Base-by-base conservation (phyloP, 768 basidiomycete genomes). In the Gloeostereum incarnatum region DNA sequence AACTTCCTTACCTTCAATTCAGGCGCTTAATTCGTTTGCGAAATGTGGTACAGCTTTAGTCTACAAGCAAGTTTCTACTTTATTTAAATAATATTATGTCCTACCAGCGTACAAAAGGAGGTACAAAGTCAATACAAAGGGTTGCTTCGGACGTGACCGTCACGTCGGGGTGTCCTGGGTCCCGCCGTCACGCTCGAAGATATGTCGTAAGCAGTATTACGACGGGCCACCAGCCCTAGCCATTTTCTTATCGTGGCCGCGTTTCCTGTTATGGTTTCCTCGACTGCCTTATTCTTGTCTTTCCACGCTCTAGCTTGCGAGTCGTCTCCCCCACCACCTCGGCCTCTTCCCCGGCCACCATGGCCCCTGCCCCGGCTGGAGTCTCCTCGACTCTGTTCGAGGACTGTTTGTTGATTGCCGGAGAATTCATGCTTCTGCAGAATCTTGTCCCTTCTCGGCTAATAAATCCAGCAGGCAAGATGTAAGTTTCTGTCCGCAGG, bases 241-340 rank as follows among this genome's bases (percentile, higher is more conserved):
- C 84, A 93, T 79, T 65, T 96, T 96, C 60, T 79, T 85, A 56
- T 92, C 92, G 50, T 88, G 84, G 0, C 88, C 92, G 37, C 85
- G 63, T 56, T 85, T 90, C 22, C 90, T 68, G 43, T 79, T 69
- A 50, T 78, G 79, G 49, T 90, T 91, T 2, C 57, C 78, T 34
- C 72, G 63, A 36, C 78, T 80, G 83, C 75, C 58, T 82, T 88
- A 49, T 82, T 75, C 55, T 76, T 85, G 47, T 83, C 81, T 52
- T 84, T 88, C 64, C 71, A 75, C 1, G 84, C 75, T 31, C 81
- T 68, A 39, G 78, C 81, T 19, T 69, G 66, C 3, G 73, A 61
- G 17, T 52, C 56, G 21, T 59, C 61, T 2, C 55, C 64, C 3
- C 60, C 59, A 6, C 58, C 67, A 0, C 62, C 61, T 8, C 61